Base-by-base conservation (phyloP, 352 stramenopile genomes). In the Phytopythium kandeliae region DNA sequence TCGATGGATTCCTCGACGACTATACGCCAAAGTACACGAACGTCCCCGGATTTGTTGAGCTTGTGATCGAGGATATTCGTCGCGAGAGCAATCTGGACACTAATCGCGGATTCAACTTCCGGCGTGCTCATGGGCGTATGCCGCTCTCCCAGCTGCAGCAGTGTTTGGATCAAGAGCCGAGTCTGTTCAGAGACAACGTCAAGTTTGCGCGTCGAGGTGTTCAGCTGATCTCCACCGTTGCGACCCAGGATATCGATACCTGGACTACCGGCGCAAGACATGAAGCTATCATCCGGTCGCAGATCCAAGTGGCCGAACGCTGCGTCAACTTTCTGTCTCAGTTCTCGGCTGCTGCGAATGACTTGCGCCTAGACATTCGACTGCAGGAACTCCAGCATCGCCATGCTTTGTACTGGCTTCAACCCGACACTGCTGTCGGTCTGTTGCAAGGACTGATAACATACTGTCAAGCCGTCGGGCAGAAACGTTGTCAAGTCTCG, bases 51-150 rank as follows among this genome's bases (percentile, higher is more conserved):
- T 80, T 58, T n/a, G 57, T 67, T 24, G 67, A 72, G 33, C 24
- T 77, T 22, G 64, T 83, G n/a, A 42, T 77, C 28, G 62, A 71
- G 55, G 71, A 83, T 48, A 38, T 79, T 13, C 57, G 57, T 21
- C 53, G 55, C 17, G 48, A 48, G 31, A 51, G 44, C 16, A 35
- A 58, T 13, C 9, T 13, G 7, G 16, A 42, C 41, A 48, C 48
- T 19, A 55, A 59, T 19, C 53, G 46, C 44, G 60, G 46, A 22
- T 80, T 80, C 40, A 65, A 63, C 13, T 72, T 62, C 22, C 59
- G 70, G 0, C n/a, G 53, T 47, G 72, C 38, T 4, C 72, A 84
- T 51, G 35, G 22, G 8, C 45, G 48, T 26, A 55, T 85, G 37
- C 70, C 70, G 4, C 55, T 79, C 16, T 22, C 62, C 16, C 70